Evolutionary conservation across 129 eudicot species (phyloP).

Genomic region (Smallanthus sonchifolius): DNA sequence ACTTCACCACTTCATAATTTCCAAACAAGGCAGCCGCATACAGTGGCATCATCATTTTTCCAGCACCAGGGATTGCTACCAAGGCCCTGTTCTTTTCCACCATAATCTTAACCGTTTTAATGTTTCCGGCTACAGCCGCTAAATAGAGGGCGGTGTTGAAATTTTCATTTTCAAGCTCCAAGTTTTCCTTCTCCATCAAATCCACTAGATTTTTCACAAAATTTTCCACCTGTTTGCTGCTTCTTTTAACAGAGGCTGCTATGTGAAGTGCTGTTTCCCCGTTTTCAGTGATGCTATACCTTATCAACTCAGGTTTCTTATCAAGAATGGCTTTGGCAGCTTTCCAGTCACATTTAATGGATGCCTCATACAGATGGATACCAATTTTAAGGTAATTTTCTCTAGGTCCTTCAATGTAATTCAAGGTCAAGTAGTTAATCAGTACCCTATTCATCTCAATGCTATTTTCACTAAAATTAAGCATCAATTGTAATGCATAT

Average conservation of each 20-base stretch:
- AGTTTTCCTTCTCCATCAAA: slow-evolving; percentile 21
- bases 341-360: slow-evolving; percentile 35
- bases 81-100: slow-evolving; percentile 7
- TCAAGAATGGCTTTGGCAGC: slow-evolving; percentile 26
- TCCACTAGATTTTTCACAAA: slow-evolving; percentile 32
- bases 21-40: slow-evolving; percentile 32
- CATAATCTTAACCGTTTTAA: slow-evolving; percentile 23
- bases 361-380: slow-evolving; percentile 22
- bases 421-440: background rate
- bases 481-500: no score
- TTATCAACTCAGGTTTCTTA: background rate
- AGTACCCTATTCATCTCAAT: no score
- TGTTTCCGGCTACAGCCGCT: slow-evolving; percentile 34
- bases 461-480: no score
- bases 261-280: slow-evolving; percentile 45
- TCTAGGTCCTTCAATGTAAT: background rate
- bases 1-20: slow-evolving; percentile 26
- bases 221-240: background rate
- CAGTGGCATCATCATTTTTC: slow-evolving; percentile 12
- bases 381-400: background rate
- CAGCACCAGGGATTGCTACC: slow-evolving; percentile 6
- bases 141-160: slow-evolving; percentile 30
- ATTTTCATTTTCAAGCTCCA: slow-evolving; percentile 18
- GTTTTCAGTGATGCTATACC: slow-evolving; percentile 22
- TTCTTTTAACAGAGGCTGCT: slow-evolving; percentile 21